Base-by-base conservation (phyloP, 1,284 basidiomycete genomes). In the Ceratobasidium papillatum region DNA sequence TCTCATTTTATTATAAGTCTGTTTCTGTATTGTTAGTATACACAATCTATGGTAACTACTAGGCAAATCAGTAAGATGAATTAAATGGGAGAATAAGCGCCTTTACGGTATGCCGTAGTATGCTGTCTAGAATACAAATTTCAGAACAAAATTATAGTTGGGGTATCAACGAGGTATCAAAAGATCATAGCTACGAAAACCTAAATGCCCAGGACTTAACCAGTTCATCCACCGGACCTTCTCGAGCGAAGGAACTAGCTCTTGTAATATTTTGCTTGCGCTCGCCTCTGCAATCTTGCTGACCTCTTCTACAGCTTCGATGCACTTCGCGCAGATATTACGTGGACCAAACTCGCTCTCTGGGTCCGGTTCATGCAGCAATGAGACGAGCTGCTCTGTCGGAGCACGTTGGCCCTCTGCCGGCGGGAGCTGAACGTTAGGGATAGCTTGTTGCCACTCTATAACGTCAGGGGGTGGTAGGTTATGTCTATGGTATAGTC, bases 321-420 rank as follows among this genome's bases (percentile, higher is more conserved):
- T 22, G 58, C 69, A 72, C 45, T n/a, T 41, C 32, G 41, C 41
- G 34, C 69, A 72, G 12, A 45, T 34, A 64, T n/a, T 9, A 7
- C 19, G 8, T 14, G 27, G 30, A n/a, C 41, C 27, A 62, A 72
- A 72, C 11, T 62, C 69, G 32, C 14, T 38, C 7, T 41, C 56
- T n/a, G 30, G 27, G 41, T 61, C 69, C 34, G 19, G 58, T 30
- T 56, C 41, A 43, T 72, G 69, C n/a, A 72, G 58, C 8, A 72
- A n/a, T 22, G 69, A 61, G 9, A 72, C 45, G 17, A 72, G 69
- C 25, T 72, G 69, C 12, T 45, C 58, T 36, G 69, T 62, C 8
- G 56, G 47, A 12, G 32, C 69, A 12, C 8, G 45, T 25, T 32
- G 34, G 14, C 49, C 30, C 25, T 8, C 51, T 19, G 30, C 30